These are phyloP conservation scores for Nannochloris sp. DNA, from an alignment of 139 green algal genomes.

Conservation along the genomic window DNA sequence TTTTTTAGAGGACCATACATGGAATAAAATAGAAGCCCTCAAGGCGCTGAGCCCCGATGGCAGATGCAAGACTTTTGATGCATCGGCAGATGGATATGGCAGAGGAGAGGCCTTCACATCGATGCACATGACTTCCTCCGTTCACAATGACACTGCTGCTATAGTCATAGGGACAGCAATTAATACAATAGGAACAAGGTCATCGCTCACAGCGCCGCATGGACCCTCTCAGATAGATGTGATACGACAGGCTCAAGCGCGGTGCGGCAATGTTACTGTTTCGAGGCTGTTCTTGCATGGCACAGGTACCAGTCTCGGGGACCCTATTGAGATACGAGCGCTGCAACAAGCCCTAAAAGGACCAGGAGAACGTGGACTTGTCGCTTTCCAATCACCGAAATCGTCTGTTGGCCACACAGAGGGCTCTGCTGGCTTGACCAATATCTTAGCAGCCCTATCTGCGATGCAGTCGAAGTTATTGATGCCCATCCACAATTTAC, in stretches of 20 bases:
- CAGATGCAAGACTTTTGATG: slow-evolving; percentile 49
- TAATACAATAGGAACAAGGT: slow-evolving; percentile 80
- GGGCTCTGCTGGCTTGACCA: slow-evolving; percentile 45
- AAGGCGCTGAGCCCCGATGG: slow-evolving; percentile 36
- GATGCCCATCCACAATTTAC: slow-evolving; percentile 48
- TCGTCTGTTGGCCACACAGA: slow-evolving; percentile 49
- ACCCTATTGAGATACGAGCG: slow-evolving; percentile 70
- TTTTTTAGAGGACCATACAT: slow-evolving; percentile 22
- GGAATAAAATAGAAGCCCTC: slow-evolving; percentile 20
- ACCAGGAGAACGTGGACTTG: background rate
- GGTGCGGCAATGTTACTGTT: background rate
- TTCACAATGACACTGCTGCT: background rate
- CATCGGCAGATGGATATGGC: slow-evolving; percentile 52
- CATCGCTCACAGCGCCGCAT: slow-evolving; percentile 69
- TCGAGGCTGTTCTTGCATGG: background rate
- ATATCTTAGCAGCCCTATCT: slow-evolving; percentile 41
- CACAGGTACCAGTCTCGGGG: slow-evolving; percentile 64
- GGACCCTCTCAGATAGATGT: slow-evolving; percentile 51
- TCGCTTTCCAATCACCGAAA: slow-evolving; percentile 50
- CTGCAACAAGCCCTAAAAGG: slow-evolving; percentile 14
- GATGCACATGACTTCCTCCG: slow-evolving; percentile 4
- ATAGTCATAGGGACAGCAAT: slow-evolving; percentile 27
- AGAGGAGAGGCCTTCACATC: slow-evolving; percentile 34
- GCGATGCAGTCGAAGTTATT: slow-evolving; percentile 3
- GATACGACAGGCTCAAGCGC: background rate